A percentile compares a stretch with the other conserved stretches of the same genome.
Evolutionary conservation across 2,329 filamentous ascomycete genomes (phyloP).

Genomic region (Neobulgaria alba): DNA sequence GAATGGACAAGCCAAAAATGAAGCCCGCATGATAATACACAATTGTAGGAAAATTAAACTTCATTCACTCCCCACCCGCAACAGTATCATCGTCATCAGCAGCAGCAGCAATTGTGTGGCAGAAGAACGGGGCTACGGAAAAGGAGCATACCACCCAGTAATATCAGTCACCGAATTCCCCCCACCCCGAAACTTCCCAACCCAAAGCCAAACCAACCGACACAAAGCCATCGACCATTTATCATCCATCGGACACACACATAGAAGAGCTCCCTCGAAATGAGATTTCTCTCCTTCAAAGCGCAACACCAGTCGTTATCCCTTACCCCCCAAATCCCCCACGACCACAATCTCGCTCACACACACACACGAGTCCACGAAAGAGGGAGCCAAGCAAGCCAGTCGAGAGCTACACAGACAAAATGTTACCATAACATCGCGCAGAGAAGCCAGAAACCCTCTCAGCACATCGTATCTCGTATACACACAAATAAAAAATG

Average conservation of each 20-base stretch:
- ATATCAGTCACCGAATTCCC: neutral
- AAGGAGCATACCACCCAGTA: neutral
- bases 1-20: too few relatives aligned
- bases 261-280: too few relatives aligned
- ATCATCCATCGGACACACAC: too few relatives aligned
- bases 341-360: too few relatives aligned
- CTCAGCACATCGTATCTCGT: conserved; percentile 23
- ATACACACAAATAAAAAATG: conserved; percentile 22
- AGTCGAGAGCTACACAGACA: conserved; percentile 15
- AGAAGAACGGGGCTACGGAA: neutral
- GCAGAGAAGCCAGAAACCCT: conserved; percentile 9
- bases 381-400: conserved; percentile 8
- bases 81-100: neutral
- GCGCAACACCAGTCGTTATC: too few relatives aligned
- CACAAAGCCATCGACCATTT: too few relatives aligned
- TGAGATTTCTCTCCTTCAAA: too few relatives aligned
- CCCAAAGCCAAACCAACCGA: too few relatives aligned
- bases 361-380: neutral
- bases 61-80: neutral
- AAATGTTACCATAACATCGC: conserved; percentile 15
- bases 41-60: neutral
- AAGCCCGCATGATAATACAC: neutral
- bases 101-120: too few relatives aligned
- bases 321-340: too few relatives aligned
- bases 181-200: too few relatives aligned